Evolutionary conservation across 192 early-diverging fungal genomes (phyloP).

Genomic region (Piromyces finnis): DNA sequence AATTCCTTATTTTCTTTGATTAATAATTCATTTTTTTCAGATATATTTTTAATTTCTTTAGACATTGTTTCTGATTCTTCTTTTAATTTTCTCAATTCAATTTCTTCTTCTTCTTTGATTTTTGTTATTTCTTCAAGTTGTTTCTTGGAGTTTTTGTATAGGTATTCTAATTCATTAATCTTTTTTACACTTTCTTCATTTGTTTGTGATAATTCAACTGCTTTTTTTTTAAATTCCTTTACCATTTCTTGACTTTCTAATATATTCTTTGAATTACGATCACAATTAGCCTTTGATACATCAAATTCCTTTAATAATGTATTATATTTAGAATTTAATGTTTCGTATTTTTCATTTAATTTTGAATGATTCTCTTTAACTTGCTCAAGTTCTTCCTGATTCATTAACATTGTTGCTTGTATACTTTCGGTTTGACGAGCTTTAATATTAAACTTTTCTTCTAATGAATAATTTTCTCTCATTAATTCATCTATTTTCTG

Average conservation of each 20-base stretch:
- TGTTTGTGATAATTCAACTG: neutral
- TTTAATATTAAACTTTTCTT: neutral
- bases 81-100: neutral
- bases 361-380: neutral
- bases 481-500: neutral
- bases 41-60: neutral
- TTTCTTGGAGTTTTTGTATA: neutral
- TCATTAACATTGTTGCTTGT: neutral
- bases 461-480: neutral
- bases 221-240: neutral
- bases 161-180: neutral
- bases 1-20: neutral
- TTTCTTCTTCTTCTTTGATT: neutral
- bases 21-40: neutral
- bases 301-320: neutral
- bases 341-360: neutral
- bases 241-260: neutral
- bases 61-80: neutral
- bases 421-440: neutral
- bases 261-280: neutral
- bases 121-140: neutral
- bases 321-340: neutral
- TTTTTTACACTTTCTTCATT: neutral
- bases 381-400: neutral
- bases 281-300: neutral